Percentiles rank a stretch among this genome's conserved stretches.
Conservation (phyloP, 371 early-diverging fungal genomes). For the Saksenaea vasiformis region DNA sequence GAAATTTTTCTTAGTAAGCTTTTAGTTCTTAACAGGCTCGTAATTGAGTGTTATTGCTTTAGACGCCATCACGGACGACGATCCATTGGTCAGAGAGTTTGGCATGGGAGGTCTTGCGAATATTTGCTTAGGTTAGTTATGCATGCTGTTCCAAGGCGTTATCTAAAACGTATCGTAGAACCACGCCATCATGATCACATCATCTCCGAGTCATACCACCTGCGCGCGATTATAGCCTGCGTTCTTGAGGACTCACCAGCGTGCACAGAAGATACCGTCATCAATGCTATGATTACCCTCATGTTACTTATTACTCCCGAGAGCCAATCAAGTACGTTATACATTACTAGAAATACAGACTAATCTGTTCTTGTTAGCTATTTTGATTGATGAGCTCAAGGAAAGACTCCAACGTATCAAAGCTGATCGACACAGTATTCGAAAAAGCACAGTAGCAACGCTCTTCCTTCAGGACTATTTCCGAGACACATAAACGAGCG, state of each 20-base stretch:
- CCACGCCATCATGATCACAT: slow-evolving; percentile 38
- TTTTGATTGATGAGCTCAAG: slow-evolving; percentile 24
- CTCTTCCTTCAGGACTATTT: slow-evolving; percentile 38
- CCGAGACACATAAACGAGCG: neutral
- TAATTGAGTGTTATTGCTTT: neutral
- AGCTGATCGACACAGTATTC: neutral
- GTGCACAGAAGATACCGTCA: slow-evolving; percentile 21
- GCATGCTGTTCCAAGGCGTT: neutral
- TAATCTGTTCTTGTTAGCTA: slow-evolving; percentile 11
- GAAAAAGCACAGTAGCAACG: slow-evolving; percentile 18
- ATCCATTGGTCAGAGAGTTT: slow-evolving; percentile 45
- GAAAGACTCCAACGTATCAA: slow-evolving; percentile 1
- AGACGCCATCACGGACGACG: slow-evolving; percentile 31
- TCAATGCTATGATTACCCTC: slow-evolving; percentile 45
- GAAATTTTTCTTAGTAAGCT: slow-evolving; percentile 54
- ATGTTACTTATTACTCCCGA: slow-evolving; percentile 29
- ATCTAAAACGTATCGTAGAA: slow-evolving; percentile 23
- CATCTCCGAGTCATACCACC: slow-evolving; percentile 22
- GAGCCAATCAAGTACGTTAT: slow-evolving; percentile 10
- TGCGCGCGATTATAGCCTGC: slow-evolving; percentile 21
- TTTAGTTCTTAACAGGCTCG: neutral
- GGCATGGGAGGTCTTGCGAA: slow-evolving; percentile 59
- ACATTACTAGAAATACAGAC: neutral
- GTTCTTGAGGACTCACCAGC: slow-evolving; percentile 11
- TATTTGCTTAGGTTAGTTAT: slow-evolving; percentile 41